Evolutionary conservation across 306 rosid genomes (phyloP).

Genomic region (Medicago arabica): DNA sequence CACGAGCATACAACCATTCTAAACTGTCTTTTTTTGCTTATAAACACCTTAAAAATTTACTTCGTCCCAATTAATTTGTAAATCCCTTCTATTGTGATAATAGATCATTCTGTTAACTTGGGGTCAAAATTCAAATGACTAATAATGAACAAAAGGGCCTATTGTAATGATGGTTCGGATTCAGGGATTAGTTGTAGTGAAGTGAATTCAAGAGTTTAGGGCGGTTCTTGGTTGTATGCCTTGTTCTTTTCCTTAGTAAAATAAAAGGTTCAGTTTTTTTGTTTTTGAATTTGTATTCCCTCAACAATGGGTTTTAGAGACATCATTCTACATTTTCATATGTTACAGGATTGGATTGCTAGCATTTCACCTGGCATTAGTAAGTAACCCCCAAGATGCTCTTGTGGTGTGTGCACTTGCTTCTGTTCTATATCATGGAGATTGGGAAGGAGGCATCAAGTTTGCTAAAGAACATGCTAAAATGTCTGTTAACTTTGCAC

Average conservation of each 20-base stretch:
- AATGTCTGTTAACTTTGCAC: conserved; percentile 54
- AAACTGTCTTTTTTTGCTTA: neutral
- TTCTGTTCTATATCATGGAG: conserved; percentile 80
- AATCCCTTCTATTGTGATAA: neutral
- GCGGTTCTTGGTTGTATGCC: conserved; percentile 3
- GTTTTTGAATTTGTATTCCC: conserved; percentile 34
- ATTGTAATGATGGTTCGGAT: neutral
- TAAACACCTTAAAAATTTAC: neutral
- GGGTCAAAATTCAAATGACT: neutral
- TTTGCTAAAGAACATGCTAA: conserved; percentile 66
- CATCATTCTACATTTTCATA: conserved; percentile 41
- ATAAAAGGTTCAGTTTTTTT: conserved; percentile 1
- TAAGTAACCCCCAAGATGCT: conserved; percentile 74
- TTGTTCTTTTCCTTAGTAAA: conserved; percentile 10
- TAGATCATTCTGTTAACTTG: neutral
- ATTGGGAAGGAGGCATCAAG: conserved; percentile 69
- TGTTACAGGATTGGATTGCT: conserved; percentile 77
- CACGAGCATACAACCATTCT: neutral
- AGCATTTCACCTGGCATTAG: conserved; percentile 81
- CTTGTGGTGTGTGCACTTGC: conserved; percentile 69
- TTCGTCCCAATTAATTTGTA: neutral
- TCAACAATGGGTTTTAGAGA: conserved; percentile 28
- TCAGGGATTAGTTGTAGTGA: neutral
- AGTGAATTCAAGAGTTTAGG: conserved; percentile 24
- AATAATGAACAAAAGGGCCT: neutral